Evolutionary conservation across 1,139 yeast genomes (phyloP), one percentile per base, ranked within the genome.

Genomic region (Sugiyamaella neomexicana): DNA sequence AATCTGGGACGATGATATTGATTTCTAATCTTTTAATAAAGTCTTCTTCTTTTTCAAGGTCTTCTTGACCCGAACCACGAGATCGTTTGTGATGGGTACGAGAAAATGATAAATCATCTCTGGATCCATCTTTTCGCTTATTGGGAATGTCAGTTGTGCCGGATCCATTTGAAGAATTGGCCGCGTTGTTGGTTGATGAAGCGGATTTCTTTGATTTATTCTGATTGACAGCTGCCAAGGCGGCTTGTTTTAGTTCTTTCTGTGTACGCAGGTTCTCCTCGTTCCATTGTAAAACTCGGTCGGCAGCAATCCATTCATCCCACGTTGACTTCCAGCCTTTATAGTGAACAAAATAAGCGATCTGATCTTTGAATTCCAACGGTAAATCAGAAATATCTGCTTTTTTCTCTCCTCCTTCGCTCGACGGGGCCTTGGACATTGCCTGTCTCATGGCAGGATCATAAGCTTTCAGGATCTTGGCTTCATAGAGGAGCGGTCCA

Each of bases 301-400:
- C 85, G 8, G 72, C 71, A 0, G 82, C 79, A 0, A 93, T 95
- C 99, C 99, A 93, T 69, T 93, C 99, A 68, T 93, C 98, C 97
- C 97, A 91, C 59, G 91, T 85, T 17, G 85, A 72, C 65, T 90
- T 93, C 99, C 99, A 93, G 1, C 99, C 98, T 65, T 85, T 88
- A 71, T 93, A 93, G 68, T 93, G 99, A 8, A 93, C 81, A 61
- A 76, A 84, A 69, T 82, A 91, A 55, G 83, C 77, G 54, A 74
- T 68, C 52, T 72, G 61, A 34, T 60, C 62, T 34, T 59, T 65
- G 38, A 79, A 66, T 2, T 74, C 78, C 13, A 67, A 72, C 0
- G 89, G 85, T 15, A 58, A 55, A 44, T 72, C 77, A 15, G 23
- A 67, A 7, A 56, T 29, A 13, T 58, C 58, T 29, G 57, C 66